A percentile compares a stretch with the other conserved stretches of the same genome.
Conservation (phyloP, 257 asterid genomes). For the Solanum etuberosum region DNA sequence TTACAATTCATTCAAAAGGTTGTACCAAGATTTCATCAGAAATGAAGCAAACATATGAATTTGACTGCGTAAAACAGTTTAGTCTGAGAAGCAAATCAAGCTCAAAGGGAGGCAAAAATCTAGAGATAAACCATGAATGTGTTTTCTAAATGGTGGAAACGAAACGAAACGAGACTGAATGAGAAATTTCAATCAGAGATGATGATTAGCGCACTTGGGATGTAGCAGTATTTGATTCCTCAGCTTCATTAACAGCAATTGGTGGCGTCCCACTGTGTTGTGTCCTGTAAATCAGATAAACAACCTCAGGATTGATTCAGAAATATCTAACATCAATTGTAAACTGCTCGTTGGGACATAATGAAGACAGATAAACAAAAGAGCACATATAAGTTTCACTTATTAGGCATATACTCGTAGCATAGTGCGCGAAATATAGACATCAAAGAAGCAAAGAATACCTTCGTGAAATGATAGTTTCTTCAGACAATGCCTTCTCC, state of each 20-base stretch:
- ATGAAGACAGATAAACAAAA: not conserved
- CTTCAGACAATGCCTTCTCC: constrained; percentile 67
- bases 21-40: not conserved
- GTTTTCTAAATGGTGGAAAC: not conserved
- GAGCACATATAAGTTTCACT: not conserved
- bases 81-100: not conserved
- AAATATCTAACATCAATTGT: not conserved
- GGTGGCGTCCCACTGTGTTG: constrained; percentile 12
- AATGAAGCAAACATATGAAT: not conserved
- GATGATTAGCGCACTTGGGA: constrained; percentile 8
- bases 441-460: constrained; percentile 7
- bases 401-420: not conserved
- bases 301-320: not conserved
- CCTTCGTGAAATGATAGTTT: constrained; percentile 56
- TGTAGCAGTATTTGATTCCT: constrained; percentile 19
- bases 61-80: not conserved
- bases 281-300: constrained; percentile 10
- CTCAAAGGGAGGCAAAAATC: not conserved
- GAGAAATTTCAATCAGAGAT: not conserved
- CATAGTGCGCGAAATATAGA: not conserved
- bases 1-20: not conserved
- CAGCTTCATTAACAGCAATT: constrained; percentile 6
- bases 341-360: not conserved
- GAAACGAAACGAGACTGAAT: not conserved
- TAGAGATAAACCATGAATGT: not conserved